Percentiles rank a stretch among this genome's conserved stretches.
Conservation (phyloP, 2,329 filamentous ascomycete species). For the Sclerotinia spermophila region DNA sequence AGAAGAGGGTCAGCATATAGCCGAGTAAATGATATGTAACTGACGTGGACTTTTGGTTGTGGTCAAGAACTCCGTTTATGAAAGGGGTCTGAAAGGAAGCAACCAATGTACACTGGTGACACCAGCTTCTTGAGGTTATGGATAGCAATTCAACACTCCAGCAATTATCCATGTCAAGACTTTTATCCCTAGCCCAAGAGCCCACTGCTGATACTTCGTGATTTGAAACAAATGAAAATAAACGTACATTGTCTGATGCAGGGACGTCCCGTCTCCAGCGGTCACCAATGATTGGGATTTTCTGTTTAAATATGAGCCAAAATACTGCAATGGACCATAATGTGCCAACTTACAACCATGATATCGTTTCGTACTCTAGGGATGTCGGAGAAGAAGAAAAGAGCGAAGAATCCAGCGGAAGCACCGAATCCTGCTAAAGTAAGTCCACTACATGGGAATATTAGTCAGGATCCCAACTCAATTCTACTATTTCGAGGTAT, state of each 20-base stretch:
- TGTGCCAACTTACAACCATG: constrained; percentile 46
- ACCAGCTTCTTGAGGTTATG: neutral
- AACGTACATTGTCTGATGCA: constrained; percentile 60
- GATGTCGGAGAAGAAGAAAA: constrained; percentile 61
- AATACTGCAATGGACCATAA: neutral
- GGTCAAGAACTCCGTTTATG: neutral
- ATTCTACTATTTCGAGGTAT: neutral
- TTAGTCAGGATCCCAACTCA: constrained; percentile 15
- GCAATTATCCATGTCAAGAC: neutral
- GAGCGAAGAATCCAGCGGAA: constrained; percentile 51
- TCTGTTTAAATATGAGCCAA: constrained; percentile 39
- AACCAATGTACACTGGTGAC: constrained; percentile 4
- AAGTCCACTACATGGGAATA: constrained; percentile 43
- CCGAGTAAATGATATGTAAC: neutral
- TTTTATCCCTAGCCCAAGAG: no score
- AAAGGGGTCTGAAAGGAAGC: neutral
- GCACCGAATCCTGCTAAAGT: constrained; percentile 54
- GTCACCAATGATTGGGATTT: constrained; percentile 51
- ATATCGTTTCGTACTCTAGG: constrained; percentile 58
- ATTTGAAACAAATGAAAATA: constrained; percentile 5
- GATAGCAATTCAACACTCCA: neutral
- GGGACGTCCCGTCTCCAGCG: constrained; percentile 53
- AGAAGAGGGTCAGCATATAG: neutral
- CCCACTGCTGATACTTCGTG: no score
- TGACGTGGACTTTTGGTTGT: neutral